phyloP scores from a whole-genome alignment of 2,329 filamentous ascomycete genomes.

The Ramularia endophylla region DNA sequence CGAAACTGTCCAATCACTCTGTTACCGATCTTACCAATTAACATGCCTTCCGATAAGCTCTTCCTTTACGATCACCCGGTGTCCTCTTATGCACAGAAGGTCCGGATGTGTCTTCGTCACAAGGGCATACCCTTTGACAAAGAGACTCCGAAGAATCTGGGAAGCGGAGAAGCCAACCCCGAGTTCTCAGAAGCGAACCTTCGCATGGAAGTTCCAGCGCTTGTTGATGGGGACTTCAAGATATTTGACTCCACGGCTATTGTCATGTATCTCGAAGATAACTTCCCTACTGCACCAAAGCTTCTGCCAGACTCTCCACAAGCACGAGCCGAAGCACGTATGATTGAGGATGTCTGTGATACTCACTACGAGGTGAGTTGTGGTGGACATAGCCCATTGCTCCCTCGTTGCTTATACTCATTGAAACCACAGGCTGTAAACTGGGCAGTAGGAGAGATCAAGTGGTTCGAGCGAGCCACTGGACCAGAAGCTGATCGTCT shows the following conservation, averaged over 20 bases:
- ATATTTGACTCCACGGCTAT: slow-evolving; percentile 32
- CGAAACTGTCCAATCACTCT: too few species aligned
- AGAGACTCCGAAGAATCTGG: slow-evolving; percentile 31
- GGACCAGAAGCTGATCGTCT: slow-evolving; percentile 22
- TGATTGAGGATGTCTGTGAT: slow-evolving; percentile 29
- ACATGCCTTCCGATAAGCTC: slow-evolving; percentile 13
- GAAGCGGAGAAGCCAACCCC: slow-evolving; percentile 27
- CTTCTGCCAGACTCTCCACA: slow-evolving; percentile 19
- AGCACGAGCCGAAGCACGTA: slow-evolving; percentile 19
- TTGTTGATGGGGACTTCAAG: slow-evolving; percentile 25
- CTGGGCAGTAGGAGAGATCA: slow-evolving; percentile 23
- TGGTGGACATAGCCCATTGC: too few species aligned
- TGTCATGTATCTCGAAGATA: slow-evolving; percentile 28
- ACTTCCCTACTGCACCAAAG: slow-evolving; percentile 17
- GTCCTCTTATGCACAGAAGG: slow-evolving; percentile 36
- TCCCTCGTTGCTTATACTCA: too few species aligned
- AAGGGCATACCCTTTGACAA: slow-evolving; percentile 33
- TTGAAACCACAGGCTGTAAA: too few species aligned
- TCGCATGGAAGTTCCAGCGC: slow-evolving; percentile 32
- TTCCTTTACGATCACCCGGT: slow-evolving; percentile 26
- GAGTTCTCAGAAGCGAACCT: slow-evolving; percentile 26
- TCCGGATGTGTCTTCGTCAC: slow-evolving; percentile 32
- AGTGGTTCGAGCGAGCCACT: slow-evolving; percentile 20
- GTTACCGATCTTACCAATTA: too few species aligned
- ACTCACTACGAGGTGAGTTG: slow-evolving; percentile 27